Conservation (phyloP, 202 grass and related monocot genomes). For the Schoenoplectus tabernaemontani region DNA sequence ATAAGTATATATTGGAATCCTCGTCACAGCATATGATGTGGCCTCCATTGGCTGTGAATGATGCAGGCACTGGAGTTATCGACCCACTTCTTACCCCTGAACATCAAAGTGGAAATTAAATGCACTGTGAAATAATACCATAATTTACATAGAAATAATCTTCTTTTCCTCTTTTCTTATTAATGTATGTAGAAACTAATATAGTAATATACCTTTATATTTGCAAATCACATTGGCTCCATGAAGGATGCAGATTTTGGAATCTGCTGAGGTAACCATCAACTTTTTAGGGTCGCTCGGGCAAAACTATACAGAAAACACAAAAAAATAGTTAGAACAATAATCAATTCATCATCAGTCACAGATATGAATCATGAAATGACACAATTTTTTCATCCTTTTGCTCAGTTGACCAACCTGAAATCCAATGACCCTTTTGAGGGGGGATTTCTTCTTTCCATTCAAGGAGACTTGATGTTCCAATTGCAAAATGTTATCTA, state of each 20-base stretch:
- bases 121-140: background rate
- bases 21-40: conserved; percentile 71
- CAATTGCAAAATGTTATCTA: conserved; percentile 69
- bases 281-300: conserved; percentile 55
- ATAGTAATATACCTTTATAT: conserved; percentile 64
- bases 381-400: background rate
- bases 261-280: conserved; percentile 89
- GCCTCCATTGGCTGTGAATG: conserved; percentile 65
- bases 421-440: conserved; percentile 75
- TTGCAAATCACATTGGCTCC: conserved; percentile 62
- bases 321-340: conserved; percentile 30
- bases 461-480: conserved; percentile 55
- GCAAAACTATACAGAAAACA: conserved; percentile 55
- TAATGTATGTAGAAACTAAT: background rate
- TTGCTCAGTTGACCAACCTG: conserved; percentile 36
- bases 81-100: conserved; percentile 54
- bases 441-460: conserved; percentile 70
- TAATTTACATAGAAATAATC: background rate
- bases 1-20: conserved; percentile 77
- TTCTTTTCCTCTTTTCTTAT: background rate
- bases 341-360: background rate
- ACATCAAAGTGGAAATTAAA: background rate
- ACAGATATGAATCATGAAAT: conserved; percentile 10
- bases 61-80: conserved; percentile 55
- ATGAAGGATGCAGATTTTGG: conserved; percentile 77